Evolutionary conservation across 2,329 filamentous ascomycete genomes (phyloP), one percentile per base, ranked within the genome.

Genomic region (Alternaria ethzedia): DNA sequence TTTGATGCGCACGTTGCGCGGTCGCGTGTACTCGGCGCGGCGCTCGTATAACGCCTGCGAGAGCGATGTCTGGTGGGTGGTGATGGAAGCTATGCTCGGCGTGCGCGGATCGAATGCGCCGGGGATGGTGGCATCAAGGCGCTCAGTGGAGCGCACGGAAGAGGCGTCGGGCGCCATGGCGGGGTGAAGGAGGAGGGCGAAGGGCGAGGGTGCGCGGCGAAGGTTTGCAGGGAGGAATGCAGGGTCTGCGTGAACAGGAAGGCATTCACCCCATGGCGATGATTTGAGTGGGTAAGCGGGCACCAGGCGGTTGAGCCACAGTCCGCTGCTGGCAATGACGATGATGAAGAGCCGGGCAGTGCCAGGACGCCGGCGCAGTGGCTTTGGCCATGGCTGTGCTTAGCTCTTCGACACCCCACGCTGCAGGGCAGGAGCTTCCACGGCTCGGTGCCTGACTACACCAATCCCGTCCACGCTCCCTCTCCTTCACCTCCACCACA

Each of bases 1-100:
- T 81, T 97, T 97, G 79, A 99, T 87, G 68, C 90, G 90, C 70
- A 97, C 88, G 54, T 87, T 87, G 77, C 90, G 90, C 46, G 89
- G 87, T 41, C 89, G 88, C 25, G 91, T 90, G 78, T 94, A 99
- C 78, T 98, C 94, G 52, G 87, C 82, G 73, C 90, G 88, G 57
- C 96, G 88, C 43, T 91, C 89, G 75, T 90, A 87, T 43, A 98
- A 79, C 3, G 85, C 86, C 57, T 87, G 84, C 3, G 85, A 83
- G 9, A 90, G 81, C 3, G 71, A 72, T 30, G 84, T 85, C 50
- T 81, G 79, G 47, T 83, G 80, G 17, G 81, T 80, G 7, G 80
- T 78, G 36, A 74, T 67, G 28, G 67, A 71, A 36, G 74, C 72
- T 13, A 62, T 50, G 52, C 69, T 73, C 45, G 67, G 60, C 2